Evolutionary conservation across 257 asterid species (phyloP), one percentile per base, ranked within the genome.

Genomic region (Solanum pennellii): DNA sequence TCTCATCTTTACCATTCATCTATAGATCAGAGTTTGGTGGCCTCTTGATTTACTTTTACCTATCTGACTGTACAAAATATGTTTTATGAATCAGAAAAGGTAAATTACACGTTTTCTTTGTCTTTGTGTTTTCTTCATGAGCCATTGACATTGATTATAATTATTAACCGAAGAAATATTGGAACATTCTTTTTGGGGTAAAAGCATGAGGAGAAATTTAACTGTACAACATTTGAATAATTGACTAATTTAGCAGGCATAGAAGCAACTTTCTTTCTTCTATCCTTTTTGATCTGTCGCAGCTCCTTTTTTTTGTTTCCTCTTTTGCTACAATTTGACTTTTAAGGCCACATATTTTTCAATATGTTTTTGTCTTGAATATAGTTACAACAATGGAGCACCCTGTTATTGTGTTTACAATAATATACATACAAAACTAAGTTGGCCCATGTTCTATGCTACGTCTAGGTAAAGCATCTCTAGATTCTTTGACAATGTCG

Each of bases 11-110:
- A 62, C 83, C n/a, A 25, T 86, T 35, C 29, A 73, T 77, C 47
- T 91, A 88, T 92, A 96, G 99, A 77, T 93, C 99, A 85, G 98
- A 96, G 92, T 92, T 95, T 90, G 98, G 99, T 76, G 97, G 94
- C 88, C 93, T 96, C 89, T 88, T 96, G 89, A 83, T 93, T 88
- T 95, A 96, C 89, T 94, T 92, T 88, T 96, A 92, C 93, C 66
- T 95, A 83, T 94, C 97, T 52, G 99, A 96, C 88, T 98, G 98
- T 60, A 96, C 98, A 91, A 91, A 91, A 93, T 93, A 84, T 96
- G 86, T 92, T 96, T 85, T 97, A 95, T 86, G 95, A 95, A 91
- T 94, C 97, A 20, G 93, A 91, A 89, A 96, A 96, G 99, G 99
- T 96, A 77, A 5, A 27, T 47, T 35, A 69, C 45, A 79, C 88